These are phyloP conservation scores for Fusarium nematophilum DNA, from an alignment of 2,329 filamentous ascomycete species.

Conservation along the genomic window DNA sequence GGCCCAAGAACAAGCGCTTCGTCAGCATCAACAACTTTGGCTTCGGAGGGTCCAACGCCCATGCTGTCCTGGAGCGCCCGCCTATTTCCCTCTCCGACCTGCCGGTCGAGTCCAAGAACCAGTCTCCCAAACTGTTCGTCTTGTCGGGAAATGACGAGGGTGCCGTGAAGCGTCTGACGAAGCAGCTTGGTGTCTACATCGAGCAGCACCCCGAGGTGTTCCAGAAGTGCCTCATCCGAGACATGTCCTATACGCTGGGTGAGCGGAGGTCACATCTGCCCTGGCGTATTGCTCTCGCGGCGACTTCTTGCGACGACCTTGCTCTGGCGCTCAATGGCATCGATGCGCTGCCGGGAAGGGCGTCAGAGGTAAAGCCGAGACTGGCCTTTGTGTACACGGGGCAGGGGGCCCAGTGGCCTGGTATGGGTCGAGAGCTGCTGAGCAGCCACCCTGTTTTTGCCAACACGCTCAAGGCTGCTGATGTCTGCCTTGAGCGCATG, in stretches of 20 bases:
- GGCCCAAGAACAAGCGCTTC: neutral
- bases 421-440: slow-evolving; percentile 49
- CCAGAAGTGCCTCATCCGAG: no score
- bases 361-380: slow-evolving; percentile 3
- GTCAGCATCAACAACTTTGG: slow-evolving; percentile 39
- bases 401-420: slow-evolving; percentile 52
- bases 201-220: no score
- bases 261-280: no score
- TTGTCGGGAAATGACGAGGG: no score
- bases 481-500: neutral
- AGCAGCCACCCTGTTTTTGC: slow-evolving; percentile 29
- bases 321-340: no score
- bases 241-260: no score
- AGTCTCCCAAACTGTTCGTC: neutral
- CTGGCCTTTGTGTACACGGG: slow-evolving; percentile 50
- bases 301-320: no score
- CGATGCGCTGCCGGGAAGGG: slow-evolving; percentile 7
- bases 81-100: slow-evolving; percentile 8
- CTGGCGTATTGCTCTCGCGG: no score
- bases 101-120: slow-evolving; percentile 42
- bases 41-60: slow-evolving; percentile 45
- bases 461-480: slow-evolving; percentile 19
- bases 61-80: slow-evolving; percentile 40
- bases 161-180: no score
- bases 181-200: no score